Evolutionary conservation across 495 filamentous ascomycete genomes (phyloP).

Genomic region (Xylaria scruposa): DNA sequence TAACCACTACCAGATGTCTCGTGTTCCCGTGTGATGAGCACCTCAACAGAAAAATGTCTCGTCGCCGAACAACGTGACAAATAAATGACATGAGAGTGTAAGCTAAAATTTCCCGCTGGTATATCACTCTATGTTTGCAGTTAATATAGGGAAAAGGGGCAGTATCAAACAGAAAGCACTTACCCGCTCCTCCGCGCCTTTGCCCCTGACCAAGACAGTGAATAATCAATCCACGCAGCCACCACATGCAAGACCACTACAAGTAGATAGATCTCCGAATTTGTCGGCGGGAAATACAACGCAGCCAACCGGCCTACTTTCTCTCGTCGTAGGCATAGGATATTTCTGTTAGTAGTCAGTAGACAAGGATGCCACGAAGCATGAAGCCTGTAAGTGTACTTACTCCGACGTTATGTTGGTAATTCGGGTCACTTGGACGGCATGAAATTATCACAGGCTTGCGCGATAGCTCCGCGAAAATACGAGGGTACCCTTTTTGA

Average conservation of each 20-base stretch:
- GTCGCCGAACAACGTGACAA: constrained; percentile 3
- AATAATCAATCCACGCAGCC: background rate
- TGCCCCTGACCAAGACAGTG: constrained; percentile 5
- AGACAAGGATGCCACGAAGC: background rate
- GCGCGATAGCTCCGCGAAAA: background rate
- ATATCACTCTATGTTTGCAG: background rate
- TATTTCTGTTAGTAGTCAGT: background rate
- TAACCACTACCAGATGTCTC: background rate
- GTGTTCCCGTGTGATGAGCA: background rate
- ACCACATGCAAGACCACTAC: background rate
- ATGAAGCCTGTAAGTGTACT: background rate
- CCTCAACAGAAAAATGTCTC: background rate
- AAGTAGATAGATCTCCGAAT: background rate
- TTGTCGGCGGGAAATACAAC: background rate
- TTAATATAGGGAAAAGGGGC: background rate
- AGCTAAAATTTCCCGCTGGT: background rate
- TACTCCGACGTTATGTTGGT: background rate
- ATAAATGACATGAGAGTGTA: background rate
- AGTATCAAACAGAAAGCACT: background rate
- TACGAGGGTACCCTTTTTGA: background rate
- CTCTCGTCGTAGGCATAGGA: background rate
- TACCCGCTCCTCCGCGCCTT: background rate
- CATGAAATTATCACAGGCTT: background rate
- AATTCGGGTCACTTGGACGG: background rate
- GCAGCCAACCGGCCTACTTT: background rate